Conservation (phyloP, 768 basidiomycete genomes). For the Hygrophoropsis aurantiaca region DNA sequence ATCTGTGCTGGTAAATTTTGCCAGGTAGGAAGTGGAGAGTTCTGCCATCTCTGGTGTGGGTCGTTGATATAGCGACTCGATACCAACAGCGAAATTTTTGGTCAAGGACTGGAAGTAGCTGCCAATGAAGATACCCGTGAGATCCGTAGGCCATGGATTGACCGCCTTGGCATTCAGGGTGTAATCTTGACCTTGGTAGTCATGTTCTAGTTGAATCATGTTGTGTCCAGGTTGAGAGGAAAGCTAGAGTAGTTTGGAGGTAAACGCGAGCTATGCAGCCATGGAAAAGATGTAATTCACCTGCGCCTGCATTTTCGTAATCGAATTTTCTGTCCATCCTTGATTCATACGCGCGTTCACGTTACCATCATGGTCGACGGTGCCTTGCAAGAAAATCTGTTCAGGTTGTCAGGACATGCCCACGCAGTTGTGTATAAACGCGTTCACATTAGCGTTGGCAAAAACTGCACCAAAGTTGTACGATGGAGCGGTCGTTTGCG, state of each 20-base stretch:
- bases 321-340: slow-evolving; percentile 74
- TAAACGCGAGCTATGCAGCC: neutral
- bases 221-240: slow-evolving; percentile 77
- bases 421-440: slow-evolving; percentile 8
- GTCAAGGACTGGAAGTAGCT: slow-evolving; percentile 92
- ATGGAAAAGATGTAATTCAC: slow-evolving; percentile 41
- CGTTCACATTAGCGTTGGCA: slow-evolving; percentile 73
- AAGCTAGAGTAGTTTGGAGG: slow-evolving; percentile 48
- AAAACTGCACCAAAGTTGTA: slow-evolving; percentile 96
- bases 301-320: slow-evolving; percentile 88
- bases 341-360: slow-evolving; percentile 88
- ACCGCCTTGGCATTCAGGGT: slow-evolving; percentile 82
- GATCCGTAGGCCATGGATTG: slow-evolving; percentile 86
- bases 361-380: slow-evolving; percentile 90
- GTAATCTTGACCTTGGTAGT: slow-evolving; percentile 87
- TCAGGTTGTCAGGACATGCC: slow-evolving; percentile 15
- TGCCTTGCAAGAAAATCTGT: slow-evolving; percentile 92
- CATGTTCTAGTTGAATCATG: slow-evolving; percentile 93
- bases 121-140: slow-evolving; percentile 89
- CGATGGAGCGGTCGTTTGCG: slow-evolving; percentile 76
- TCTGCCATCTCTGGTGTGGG: slow-evolving; percentile 73
- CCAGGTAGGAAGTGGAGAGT: slow-evolving; percentile 70
- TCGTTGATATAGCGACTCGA: slow-evolving; percentile 83
- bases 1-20: slow-evolving; percentile 71
- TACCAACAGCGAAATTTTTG: slow-evolving; percentile 84